Percentiles rank a stretch among this genome's conserved stretches.
Conservation (phyloP, 2,329 filamentous ascomycete genomes). For the Leptographium flavum region DNA sequence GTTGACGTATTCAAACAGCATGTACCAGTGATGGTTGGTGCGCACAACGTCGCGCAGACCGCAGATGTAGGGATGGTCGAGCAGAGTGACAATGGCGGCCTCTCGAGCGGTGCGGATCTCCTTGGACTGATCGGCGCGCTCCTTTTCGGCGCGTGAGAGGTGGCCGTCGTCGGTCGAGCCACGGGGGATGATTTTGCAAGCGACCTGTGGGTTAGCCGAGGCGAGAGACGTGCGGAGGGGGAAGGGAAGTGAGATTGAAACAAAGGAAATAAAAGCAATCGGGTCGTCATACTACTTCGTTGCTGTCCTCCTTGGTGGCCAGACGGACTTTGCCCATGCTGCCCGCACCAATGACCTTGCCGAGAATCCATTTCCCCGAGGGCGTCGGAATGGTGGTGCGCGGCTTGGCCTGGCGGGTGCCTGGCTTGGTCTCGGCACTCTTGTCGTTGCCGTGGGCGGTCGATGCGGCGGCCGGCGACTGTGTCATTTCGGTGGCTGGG, state of each 20-base stretch:
- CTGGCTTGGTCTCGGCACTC: slow-evolving; percentile 30
- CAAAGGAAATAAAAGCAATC: not conserved
- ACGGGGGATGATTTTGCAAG: slow-evolving; percentile 92
- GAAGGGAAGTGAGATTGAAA: not conserved
- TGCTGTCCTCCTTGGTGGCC: slow-evolving; percentile 76
- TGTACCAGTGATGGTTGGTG: slow-evolving; percentile 98
- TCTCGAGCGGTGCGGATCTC: slow-evolving; percentile 91
- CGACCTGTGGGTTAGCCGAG: slow-evolving; percentile 49
- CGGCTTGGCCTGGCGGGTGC: slow-evolving; percentile 35
- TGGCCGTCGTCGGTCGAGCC: slow-evolving; percentile 78
- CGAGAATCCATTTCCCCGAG: slow-evolving; percentile 85
- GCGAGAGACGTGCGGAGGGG: not conserved
- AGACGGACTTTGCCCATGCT: slow-evolving; percentile 99
- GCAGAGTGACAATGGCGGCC: slow-evolving; percentile 86
- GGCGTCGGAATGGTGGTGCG: slow-evolving; percentile 79
- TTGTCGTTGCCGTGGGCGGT: slow-evolving; percentile 16
- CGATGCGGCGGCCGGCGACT: slow-evolving; percentile 20
- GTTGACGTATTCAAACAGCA: slow-evolving; percentile 98
- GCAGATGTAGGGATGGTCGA: slow-evolving; percentile 92
- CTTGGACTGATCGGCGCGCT: slow-evolving; percentile 89
- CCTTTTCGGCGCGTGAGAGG: slow-evolving; percentile 55
- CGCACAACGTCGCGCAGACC: slow-evolving; percentile 89
- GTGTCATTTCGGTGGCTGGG: slow-evolving; percentile 17
- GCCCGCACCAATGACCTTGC: slow-evolving; percentile 92
- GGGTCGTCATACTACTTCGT: slow-evolving; percentile 77